phyloP scores from a whole-genome alignment of 2,329 filamentous ascomycete genomes.

The Curvularia sp. region DNA sequence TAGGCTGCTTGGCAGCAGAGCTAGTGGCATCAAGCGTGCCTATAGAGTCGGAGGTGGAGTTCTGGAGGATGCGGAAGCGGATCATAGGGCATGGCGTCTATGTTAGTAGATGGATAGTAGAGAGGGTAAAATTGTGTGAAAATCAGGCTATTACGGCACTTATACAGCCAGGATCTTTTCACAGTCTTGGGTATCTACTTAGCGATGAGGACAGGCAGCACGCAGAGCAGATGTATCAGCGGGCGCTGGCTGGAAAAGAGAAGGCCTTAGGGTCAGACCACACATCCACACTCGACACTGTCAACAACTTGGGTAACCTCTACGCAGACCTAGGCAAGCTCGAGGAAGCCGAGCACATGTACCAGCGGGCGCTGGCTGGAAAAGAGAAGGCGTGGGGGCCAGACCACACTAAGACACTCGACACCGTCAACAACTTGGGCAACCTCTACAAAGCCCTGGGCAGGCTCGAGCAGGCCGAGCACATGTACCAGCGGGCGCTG shows the following conservation, averaged over 20 bases:
- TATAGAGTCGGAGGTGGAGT: slow-evolving; percentile 12
- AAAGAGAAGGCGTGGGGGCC: slow-evolving; percentile 21
- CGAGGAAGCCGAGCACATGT: slow-evolving; percentile 17
- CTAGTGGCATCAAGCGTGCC: slow-evolving; percentile 19
- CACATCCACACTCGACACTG: slow-evolving; percentile 22
- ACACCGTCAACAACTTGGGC: slow-evolving; percentile 12
- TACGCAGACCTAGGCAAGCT: slow-evolving; percentile 9
- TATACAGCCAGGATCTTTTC: slow-evolving; percentile 11
- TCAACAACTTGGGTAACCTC: slow-evolving; percentile 12
- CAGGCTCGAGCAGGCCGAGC: slow-evolving; percentile 7
- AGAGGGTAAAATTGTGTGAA: neutral
- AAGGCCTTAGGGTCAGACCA: slow-evolving; percentile 19
- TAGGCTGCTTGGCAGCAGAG: slow-evolving; percentile 17
- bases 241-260: slow-evolving; percentile 29
- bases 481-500: slow-evolving; percentile 12
- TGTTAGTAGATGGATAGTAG: slow-evolving; percentile 16
- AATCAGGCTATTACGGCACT: neutral
- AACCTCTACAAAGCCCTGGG: slow-evolving; percentile 8
- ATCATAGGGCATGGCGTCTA: slow-evolving; percentile 16
- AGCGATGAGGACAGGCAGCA: slow-evolving; percentile 6
- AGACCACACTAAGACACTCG: slow-evolving; percentile 24
- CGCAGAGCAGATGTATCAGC: slow-evolving; percentile 20
- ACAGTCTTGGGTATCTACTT: slow-evolving; percentile 17
- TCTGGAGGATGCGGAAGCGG: slow-evolving; percentile 22
- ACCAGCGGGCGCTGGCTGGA: slow-evolving; percentile 26